Conservation (phyloP, 108 stramenopile species). For the Pinguiococcus pyrenoidosus region DNA sequence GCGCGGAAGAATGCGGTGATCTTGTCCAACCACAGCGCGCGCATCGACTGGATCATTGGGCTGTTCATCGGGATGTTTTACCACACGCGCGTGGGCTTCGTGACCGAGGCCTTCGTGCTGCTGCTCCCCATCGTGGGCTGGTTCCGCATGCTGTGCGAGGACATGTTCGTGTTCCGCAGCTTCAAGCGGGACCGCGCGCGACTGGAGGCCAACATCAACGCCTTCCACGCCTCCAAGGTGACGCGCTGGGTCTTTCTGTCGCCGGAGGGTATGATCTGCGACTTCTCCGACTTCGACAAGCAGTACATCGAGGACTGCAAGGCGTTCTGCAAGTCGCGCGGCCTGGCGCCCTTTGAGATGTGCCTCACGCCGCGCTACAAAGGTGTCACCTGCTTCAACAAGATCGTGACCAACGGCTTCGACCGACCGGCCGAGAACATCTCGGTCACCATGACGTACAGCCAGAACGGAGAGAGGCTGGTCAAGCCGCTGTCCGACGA, state of each 20-base stretch:
- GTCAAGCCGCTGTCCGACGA: too few relatives aligned
- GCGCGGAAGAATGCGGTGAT: conserved; percentile 19
- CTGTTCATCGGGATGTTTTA: conserved; percentile 38
- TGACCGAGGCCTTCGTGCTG: conserved; percentile 34
- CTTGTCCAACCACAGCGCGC: conserved; percentile 28
- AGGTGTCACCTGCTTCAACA: conserved; percentile 31
- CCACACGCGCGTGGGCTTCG: conserved; percentile 32
- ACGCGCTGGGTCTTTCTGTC: conserved; percentile 32
- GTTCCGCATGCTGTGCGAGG: conserved; percentile 34
- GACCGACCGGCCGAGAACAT: too few relatives aligned
- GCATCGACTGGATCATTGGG: conserved; percentile 42
- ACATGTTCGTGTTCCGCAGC: conserved; percentile 37
- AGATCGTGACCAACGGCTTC: too few relatives aligned
- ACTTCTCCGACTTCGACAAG: conserved; percentile 26
- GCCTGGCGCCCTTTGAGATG: conserved; percentile 34
- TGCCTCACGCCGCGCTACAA: conserved; percentile 41
- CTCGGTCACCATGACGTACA: too few relatives aligned
- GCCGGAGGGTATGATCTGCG: conserved; percentile 36
- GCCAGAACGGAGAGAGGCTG: too few relatives aligned
- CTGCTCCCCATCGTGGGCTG: conserved; percentile 40
- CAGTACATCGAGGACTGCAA: conserved; percentile 29
- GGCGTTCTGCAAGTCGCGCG: conserved; percentile 22
- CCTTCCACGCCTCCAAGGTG: conserved; percentile 15
- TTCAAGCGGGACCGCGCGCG: conserved; percentile 30
- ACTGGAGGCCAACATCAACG: conserved; percentile 22